Percentiles rank a stretch among this genome's conserved stretches.
phyloP scores from a whole-genome alignment of 192 early-diverging fungal species.

The Gaertneriomyces semiglobifer region DNA sequence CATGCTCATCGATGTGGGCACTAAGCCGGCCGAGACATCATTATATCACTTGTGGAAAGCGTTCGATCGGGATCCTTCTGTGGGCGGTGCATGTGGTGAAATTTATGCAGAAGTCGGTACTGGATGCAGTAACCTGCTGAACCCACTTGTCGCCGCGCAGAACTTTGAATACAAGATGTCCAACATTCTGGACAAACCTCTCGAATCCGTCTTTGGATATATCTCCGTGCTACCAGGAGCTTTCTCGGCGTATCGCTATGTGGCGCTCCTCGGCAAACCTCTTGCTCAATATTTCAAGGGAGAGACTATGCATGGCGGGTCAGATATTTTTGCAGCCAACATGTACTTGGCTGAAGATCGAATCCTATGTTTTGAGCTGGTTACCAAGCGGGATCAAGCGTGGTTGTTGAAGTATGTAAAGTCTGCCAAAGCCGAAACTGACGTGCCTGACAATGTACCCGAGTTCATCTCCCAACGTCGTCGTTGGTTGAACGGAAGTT shows the following conservation, averaged over 20 bases:
- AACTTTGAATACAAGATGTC: constrained; percentile 99
- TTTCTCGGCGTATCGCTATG: constrained; percentile 92
- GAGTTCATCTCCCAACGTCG: constrained; percentile 96
- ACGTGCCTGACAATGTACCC: constrained; percentile 82
- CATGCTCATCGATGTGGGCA: constrained; percentile 90
- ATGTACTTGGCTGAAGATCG: constrained; percentile 92
- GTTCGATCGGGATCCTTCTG: constrained; percentile 73
- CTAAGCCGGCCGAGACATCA: constrained; percentile 74
- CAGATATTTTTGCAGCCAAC: constrained; percentile 82
- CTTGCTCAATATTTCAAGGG: constrained; percentile 89
- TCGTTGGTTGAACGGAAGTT: constrained; percentile 93
- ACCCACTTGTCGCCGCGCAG: constrained; percentile 89
- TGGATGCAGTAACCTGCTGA: constrained; percentile 67
- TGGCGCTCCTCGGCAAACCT: constrained; percentile 70
- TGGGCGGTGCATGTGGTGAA: constrained; percentile 94
- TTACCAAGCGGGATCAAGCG: constrained; percentile 73
- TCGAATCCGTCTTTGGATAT: constrained; percentile 86
- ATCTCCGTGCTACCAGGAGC: constrained; percentile 89
- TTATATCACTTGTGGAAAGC: constrained; percentile 94
- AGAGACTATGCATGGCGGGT: constrained; percentile 75
- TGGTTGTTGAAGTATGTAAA: constrained; percentile 89
- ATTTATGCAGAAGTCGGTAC: constrained; percentile 83
- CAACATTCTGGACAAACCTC: constrained; percentile 94
- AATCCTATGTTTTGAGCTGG: constrained; percentile 93
- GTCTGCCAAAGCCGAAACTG: constrained; percentile 84